Conservation (phyloP, 1,284 basidiomycete genomes). For the Trichosporon sp. region DNA sequence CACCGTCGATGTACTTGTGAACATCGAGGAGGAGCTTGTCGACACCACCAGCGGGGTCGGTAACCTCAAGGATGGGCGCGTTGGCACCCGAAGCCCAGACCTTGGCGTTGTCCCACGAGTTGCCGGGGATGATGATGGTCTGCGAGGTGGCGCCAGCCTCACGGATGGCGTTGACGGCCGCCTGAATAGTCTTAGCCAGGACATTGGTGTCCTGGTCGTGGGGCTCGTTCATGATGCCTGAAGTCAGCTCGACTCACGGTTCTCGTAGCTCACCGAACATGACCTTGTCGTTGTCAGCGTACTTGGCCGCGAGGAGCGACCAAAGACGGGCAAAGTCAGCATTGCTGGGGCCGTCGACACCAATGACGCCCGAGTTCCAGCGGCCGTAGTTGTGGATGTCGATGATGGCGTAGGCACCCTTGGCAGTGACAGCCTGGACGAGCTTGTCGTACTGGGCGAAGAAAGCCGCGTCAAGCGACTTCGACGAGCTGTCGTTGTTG, state of each 20-base stretch:
- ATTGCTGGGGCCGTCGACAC: slow-evolving; percentile 64
- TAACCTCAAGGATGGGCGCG: slow-evolving; percentile 59
- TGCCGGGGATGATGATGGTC: slow-evolving; percentile 51
- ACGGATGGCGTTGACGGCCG: slow-evolving; percentile 54
- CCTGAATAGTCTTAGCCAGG: slow-evolving; percentile 47
- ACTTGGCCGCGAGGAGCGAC: slow-evolving; percentile 63
- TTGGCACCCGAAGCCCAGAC: slow-evolving; percentile 54
- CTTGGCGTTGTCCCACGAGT: slow-evolving; percentile 45
- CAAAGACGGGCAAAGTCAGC: slow-evolving; percentile 63
- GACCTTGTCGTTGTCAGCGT: slow-evolving; percentile 60
- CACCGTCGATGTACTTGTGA: slow-evolving; percentile 66
- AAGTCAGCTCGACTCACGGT: no score
- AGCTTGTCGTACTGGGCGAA: slow-evolving; percentile 58
- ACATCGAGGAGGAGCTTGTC: slow-evolving; percentile 65
- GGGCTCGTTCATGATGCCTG: slow-evolving; percentile 53
- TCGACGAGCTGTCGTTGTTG: slow-evolving; percentile 51
- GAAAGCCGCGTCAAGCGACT: slow-evolving; percentile 59
- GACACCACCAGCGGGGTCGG: slow-evolving; percentile 61
- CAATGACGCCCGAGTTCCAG: slow-evolving; percentile 58
- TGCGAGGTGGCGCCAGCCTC: slow-evolving; percentile 51
- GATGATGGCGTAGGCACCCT: slow-evolving; percentile 62
- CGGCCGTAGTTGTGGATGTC: slow-evolving; percentile 59
- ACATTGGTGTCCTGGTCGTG: slow-evolving; percentile 48
- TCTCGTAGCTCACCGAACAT: slow-evolving; percentile 55
- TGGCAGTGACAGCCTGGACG: slow-evolving; percentile 61